phyloP scores from a whole-genome alignment of 352 stramenopile genomes.

The Phytophthora agathidicida region DNA sequence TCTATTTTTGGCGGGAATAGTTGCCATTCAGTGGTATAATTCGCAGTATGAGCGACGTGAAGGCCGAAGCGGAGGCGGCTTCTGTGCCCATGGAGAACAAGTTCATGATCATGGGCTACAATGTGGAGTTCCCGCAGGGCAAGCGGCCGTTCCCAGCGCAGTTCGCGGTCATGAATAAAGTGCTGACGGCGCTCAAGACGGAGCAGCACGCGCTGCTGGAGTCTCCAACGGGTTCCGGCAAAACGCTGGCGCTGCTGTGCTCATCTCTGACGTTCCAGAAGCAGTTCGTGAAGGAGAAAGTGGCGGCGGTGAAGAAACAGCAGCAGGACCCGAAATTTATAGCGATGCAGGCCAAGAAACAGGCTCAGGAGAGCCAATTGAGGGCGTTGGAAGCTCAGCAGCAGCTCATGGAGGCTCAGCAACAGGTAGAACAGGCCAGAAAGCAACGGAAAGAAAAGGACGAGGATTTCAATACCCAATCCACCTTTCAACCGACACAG shows the following conservation, averaged over 20 bases:
- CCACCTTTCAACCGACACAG: constrained; percentile 13
- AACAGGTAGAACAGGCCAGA: constrained; percentile 30
- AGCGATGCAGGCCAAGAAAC: constrained; percentile 21
- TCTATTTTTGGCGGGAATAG: constrained; percentile 5
- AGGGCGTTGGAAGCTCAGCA: constrained; percentile 22
- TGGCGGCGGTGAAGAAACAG: constrained; percentile 10
- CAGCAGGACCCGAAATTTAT: constrained; percentile 4
- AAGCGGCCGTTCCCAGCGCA: constrained; percentile 88
- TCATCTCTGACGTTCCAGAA: constrained; percentile 83
- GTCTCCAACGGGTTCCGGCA: constrained; percentile 84
- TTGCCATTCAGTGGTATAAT: background rate
- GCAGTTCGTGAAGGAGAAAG: constrained; percentile 53
- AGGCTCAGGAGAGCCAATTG: constrained; percentile 21
- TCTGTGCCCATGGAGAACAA: constrained; percentile 9
- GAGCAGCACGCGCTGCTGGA: constrained; percentile 85
- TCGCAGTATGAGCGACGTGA: constrained; percentile 8
- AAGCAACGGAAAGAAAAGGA: constrained; percentile 15
- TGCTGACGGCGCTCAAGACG: constrained; percentile 80
- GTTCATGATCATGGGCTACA: constrained; percentile 86
- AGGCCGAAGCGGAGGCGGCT: background rate
- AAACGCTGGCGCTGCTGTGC: constrained; percentile 87
- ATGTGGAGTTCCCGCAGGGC: constrained; percentile 74
- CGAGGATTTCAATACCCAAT: background rate
- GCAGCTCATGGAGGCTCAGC: constrained; percentile 25
- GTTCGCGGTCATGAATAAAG: constrained; percentile 89